Evolutionary conservation across 192 early-diverging fungal genomes (phyloP), one percentile per base, ranked within the genome.

Genomic region (Geosiphon pyriformis): DNA sequence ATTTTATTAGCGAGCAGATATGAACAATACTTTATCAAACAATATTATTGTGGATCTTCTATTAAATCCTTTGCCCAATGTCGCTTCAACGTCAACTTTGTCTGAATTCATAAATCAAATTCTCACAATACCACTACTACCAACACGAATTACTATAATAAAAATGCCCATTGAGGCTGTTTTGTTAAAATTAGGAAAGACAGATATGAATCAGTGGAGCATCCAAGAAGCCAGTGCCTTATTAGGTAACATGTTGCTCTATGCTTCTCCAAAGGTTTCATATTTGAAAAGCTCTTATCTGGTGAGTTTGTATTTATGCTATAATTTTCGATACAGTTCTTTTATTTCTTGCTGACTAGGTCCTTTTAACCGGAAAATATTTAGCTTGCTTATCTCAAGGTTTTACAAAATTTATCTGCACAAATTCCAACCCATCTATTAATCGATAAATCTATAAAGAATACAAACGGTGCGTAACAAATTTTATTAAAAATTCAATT

Each of bases 111-210:
- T 75, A 20, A 71, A 31, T 12, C 34, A 82, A 31, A 78, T 87
- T 49, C 54, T 87, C 25, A 74, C 82, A n/a, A 69, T 87, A 4
- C 75, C 80, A 23, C 31, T 71, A 20, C 49, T 87, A 1, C 69
- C 76, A 2, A 74, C 81, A 59, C 66, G 75, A 10, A 74, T 85
- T 37, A 72, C 73, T 6, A 71, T 74, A 20, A 75, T 76, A 25
- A 54, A 61, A 0, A 57, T 83, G n/a, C 58, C 63, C 2, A 72
- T 84, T 31, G 72, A 77, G 20, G 35, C 67, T 2, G 51, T 84
- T 15, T 47, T 83, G 17, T 52, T 54, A 23, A 69, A 62, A 22
- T 42, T 82, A 17, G 64, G 66, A 8, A 17, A 58, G 31, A 72
- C 64, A n/a, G 47, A 18, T 34, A 12, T 22, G n/a, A 31, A 48